Base-by-base conservation (phyloP, 2,329 filamentous ascomycete genomes). In the Pseudogymnoascus sp. region DNA sequence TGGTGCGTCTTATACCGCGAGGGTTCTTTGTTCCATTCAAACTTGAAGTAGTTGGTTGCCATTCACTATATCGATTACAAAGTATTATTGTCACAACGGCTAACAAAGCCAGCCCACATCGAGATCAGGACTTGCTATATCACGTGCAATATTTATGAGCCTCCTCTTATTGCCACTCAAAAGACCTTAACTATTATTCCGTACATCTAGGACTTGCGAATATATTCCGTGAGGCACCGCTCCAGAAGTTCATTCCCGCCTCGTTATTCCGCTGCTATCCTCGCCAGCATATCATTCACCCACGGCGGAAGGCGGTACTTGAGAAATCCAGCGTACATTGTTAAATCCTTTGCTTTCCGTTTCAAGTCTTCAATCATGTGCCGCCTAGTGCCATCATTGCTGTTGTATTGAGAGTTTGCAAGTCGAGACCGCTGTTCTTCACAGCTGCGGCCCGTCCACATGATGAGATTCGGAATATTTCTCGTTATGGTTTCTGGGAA, bases 401-500 rank as follows among this genome's bases (percentile, higher is more conserved):
- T 88, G 68, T 88, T 91, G 74, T 89, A 97, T 69, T 88, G 83
- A 29, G 87, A 86, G 63, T 80, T 82, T 62, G 83, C 81, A 55
- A 95, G 81, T 65, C 86, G 79, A 69, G 89, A 87, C 65, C 90
- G 84, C 75, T 96, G 88, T 63, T 86, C 83, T 59, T 88, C 87
- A 75, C 92, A 95, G 77, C 90, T 92, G 43, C 88, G 83, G 68
- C 99, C 91, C 59, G 91, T 91, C 94, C 94, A 97, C 78, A 96
- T 88, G 66, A 99, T 83, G 65, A 97, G 81, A 74, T 93, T 91
- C 16, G 93, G 93, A 69, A 97, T 87, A 71, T 94, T 96, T 72
- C 91, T 87, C 2, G 92, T 88, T 41, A 99, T 89, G 6, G 92
- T 85, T 68, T 91, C 85, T 3, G 91, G 84, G 41, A 96, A 82